These are phyloP conservation scores for Plasmodium gonderi DNA, from an alignment of 169 alveolate genomes.

Conservation along the genomic window DNA sequence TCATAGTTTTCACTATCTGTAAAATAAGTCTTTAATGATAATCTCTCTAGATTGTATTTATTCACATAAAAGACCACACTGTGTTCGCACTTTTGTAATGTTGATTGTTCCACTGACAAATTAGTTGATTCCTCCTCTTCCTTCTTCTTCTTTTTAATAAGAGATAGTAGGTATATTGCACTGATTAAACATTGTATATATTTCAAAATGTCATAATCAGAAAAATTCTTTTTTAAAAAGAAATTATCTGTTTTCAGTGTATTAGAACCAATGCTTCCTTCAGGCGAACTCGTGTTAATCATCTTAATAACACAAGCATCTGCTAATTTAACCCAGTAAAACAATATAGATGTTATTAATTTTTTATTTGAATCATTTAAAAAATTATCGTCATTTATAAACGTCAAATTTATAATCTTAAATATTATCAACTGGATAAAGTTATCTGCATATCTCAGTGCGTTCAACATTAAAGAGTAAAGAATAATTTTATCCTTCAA, in stretches of 20 bases:
- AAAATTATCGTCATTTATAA: conserved; percentile 40
- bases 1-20: conserved; percentile 2
- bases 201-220: conserved; percentile 57
- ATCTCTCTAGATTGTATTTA: conserved; percentile 36
- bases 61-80: neutral
- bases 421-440: conserved; percentile 59
- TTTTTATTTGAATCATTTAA: conserved; percentile 65
- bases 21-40: conserved; percentile 17
- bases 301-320: conserved; percentile 59
- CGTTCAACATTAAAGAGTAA: conserved; percentile 58
- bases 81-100: neutral
- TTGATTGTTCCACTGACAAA: neutral
- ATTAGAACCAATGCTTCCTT: neutral
- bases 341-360: conserved; percentile 47
- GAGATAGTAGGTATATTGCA: conserved; percentile 42
- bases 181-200: conserved; percentile 65
- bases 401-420: conserved; percentile 41
- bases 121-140: neutral
- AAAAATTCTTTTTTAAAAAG: conserved; percentile 47
- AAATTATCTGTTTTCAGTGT: neutral
- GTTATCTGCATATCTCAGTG: conserved; percentile 66
- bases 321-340: conserved; percentile 44
- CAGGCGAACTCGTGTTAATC: conserved; percentile 20
- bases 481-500: conserved; percentile 55
- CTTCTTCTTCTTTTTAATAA: conserved; percentile 28